phyloP scores from a whole-genome alignment of 768 basidiomycete genomes.

The Collybia sordida region DNA sequence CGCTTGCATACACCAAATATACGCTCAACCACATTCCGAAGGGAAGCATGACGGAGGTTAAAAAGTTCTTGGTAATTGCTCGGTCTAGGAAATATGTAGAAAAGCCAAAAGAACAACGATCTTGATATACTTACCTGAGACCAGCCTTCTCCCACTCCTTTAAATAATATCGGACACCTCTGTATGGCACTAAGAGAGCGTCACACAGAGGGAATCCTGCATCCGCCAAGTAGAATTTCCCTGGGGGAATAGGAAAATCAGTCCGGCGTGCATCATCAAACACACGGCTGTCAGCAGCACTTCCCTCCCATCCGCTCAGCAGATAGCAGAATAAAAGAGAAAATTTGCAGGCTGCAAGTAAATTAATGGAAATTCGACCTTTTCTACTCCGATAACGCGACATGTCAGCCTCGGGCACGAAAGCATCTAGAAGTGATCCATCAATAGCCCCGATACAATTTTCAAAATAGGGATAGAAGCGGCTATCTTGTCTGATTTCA shows the following conservation, averaged over 20 bases:
- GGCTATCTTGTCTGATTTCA: conserved; percentile 25
- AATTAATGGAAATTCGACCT: conserved; percentile 36
- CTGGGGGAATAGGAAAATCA: conserved; percentile 28
- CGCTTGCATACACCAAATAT: conserved; percentile 25
- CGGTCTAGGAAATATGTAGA: conserved; percentile 22
- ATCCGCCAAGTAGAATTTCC: conserved; percentile 34
- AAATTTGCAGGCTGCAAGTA: conserved; percentile 32
- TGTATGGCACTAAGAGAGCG: conserved; percentile 35
- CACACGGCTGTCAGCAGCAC: conserved; percentile 31
- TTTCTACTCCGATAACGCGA: conserved; percentile 22
- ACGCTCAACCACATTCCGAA: conserved; percentile 36
- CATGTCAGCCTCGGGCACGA: conserved; percentile 11
- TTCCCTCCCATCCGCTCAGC: conserved; percentile 40
- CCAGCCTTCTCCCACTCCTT: conserved; percentile 11
- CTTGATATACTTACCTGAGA: conserved; percentile 4
- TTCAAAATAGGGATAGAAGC: conserved; percentile 32
- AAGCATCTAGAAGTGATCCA: conserved; percentile 28
- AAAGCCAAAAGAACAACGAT: conserved; percentile 4
- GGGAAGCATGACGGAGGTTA: conserved; percentile 38
- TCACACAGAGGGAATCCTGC: conserved; percentile 34
- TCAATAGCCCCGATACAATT: conserved; percentile 30
- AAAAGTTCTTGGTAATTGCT: conserved; percentile 36
- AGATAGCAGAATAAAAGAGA: conserved; percentile 34
- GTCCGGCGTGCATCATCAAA: conserved; percentile 23
- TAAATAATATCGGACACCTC: conserved; percentile 33